These are phyloP conservation scores for Cladosporium oxysporum DNA, from an alignment of 2,329 filamentous ascomycete genomes.

Conservation along the genomic window DNA sequence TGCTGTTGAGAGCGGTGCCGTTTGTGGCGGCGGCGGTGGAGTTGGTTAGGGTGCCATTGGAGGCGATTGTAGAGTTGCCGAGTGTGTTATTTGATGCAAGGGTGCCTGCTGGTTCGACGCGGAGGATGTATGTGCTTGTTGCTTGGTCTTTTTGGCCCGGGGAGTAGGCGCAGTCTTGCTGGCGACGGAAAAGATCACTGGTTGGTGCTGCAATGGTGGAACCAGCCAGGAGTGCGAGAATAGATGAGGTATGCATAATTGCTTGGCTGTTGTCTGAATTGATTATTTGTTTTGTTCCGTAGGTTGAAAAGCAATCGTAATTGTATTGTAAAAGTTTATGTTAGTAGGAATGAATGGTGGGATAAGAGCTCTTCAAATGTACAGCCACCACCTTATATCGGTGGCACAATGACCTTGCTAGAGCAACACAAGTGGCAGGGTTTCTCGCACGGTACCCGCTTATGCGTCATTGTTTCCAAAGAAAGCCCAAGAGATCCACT, in stretches of 20 bases:
- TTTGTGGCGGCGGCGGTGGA: not conserved
- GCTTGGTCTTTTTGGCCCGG: conserved; percentile 17
- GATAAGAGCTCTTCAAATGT: conserved; percentile 5
- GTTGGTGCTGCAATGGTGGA: conserved; percentile 12
- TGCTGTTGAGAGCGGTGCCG: not conserved
- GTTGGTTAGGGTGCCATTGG: conserved; percentile 4
- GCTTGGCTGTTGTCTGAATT: not conserved
- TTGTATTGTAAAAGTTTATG: not conserved
- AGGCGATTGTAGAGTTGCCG: not conserved
- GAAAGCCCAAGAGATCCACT: conserved; percentile 11
- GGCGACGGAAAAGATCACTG: conserved; percentile 8
- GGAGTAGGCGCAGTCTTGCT: conserved; percentile 18
- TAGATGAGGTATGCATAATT: conserved; percentile 8
- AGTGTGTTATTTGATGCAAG: not conserved
- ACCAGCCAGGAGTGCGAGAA: conserved; percentile 8
- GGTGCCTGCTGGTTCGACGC: conserved; percentile 7
- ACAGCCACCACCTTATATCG: conserved; percentile 11
- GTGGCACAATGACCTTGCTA: conserved; percentile 8
- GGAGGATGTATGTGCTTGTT: conserved; percentile 19
- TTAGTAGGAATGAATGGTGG: not conserved
- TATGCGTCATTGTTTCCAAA: conserved; percentile 19
- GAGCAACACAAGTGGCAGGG: conserved; percentile 19
- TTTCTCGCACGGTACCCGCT: conserved; percentile 7
- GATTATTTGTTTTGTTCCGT: not conserved
- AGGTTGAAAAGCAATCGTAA: not conserved